Evolutionary conservation across 768 basidiomycete genomes (phyloP).

Genomic region (Suillus plorans): DNA sequence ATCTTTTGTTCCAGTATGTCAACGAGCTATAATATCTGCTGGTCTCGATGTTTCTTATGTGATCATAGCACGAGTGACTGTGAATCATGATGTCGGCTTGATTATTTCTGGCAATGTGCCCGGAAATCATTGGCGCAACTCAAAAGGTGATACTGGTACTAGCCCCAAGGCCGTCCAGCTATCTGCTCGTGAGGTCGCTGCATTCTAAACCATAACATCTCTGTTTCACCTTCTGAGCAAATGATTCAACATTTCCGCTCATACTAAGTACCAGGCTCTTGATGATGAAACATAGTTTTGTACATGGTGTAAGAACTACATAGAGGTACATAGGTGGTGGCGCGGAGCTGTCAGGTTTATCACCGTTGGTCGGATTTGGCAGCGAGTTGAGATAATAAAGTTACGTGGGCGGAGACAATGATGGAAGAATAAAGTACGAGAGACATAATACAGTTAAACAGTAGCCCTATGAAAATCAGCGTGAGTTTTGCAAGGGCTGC

Average conservation of each 20-base stretch:
- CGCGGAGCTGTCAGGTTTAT: not conserved
- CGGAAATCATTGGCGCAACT: not conserved
- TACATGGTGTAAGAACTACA: not conserved
- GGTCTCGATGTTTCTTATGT: not conserved
- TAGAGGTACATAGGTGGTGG: not conserved
- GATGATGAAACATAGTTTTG: not conserved
- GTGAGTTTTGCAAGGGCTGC: not conserved
- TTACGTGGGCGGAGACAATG: not conserved
- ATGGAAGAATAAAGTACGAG: not conserved
- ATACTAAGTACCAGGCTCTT: not conserved
- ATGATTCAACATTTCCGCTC: not conserved
- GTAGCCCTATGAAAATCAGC: not conserved
- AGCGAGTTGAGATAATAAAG: not conserved
- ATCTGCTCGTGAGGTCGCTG: no score
- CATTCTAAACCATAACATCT: no score
- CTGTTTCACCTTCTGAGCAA: not conserved
- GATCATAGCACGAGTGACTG: not conserved
- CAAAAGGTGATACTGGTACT: not conserved
- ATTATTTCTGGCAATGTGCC: not conserved
- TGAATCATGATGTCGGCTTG: not conserved
- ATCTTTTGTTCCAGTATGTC: no score
- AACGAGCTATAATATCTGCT: not conserved
- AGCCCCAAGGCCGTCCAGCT: no score
- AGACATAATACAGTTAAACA: not conserved
- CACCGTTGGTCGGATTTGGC: not conserved